Percentiles rank a stretch among this genome's conserved stretches.
phyloP scores from a whole-genome alignment of 345 rosid species.

The Dovyalis caffra region DNA sequence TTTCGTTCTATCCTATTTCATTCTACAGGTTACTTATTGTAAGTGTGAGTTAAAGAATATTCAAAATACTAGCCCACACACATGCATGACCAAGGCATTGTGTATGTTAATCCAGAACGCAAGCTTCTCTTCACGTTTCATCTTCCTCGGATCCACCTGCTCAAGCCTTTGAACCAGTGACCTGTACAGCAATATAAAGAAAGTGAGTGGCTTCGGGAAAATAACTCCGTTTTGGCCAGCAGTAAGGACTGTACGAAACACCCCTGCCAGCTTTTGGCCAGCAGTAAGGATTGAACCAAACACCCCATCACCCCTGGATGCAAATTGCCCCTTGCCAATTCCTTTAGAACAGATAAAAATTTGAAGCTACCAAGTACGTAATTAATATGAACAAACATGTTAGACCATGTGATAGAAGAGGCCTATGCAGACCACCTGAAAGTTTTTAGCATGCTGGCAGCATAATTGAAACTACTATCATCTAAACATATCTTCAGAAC shows the following conservation, averaged over 20 bases:
- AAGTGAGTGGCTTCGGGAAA: not conserved
- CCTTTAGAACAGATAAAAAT: not conserved
- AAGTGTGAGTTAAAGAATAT: not conserved
- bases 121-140: constrained; percentile 90
- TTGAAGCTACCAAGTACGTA: not conserved
- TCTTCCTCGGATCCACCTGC: constrained; percentile 65
- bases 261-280: not conserved
- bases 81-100: constrained; percentile 89
- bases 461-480: constrained; percentile 57
- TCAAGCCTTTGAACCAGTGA: constrained; percentile 70
- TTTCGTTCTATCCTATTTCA: not conserved
- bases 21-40: not conserved
- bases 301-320: not conserved
- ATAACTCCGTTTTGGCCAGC: not conserved
- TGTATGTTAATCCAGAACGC: constrained; percentile 95
- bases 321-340: not conserved
- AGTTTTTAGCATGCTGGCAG: constrained; percentile 56
- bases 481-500: constrained; percentile 56
- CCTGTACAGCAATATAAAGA: constrained; percentile 33
- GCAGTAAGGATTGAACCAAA: not conserved
- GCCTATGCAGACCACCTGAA: constrained; percentile 52
- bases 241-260: not conserved
- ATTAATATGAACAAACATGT: not conserved
- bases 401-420: not conserved
- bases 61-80: constrained; percentile 28